Conservation (phyloP, 2,329 filamentous ascomycete species). For the Colletotrichum noveboracense region DNA sequence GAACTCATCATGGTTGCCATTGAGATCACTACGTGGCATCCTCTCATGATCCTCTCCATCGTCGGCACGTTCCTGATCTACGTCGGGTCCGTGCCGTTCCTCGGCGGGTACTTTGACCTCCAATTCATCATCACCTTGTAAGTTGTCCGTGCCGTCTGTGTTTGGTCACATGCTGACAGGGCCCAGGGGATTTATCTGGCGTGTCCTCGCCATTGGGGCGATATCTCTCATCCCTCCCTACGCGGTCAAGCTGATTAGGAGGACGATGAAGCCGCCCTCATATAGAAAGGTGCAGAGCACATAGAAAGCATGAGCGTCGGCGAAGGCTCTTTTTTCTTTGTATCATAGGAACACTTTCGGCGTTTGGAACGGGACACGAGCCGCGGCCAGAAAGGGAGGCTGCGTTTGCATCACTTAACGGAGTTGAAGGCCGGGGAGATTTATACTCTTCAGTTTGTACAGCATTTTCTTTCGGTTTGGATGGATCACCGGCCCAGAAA, state of each 20-base stretch:
- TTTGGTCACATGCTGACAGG: background rate
- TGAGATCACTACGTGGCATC: conserved; percentile 96
- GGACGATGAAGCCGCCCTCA: conserved; percentile 88
- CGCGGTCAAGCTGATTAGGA: conserved; percentile 81
- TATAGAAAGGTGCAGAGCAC: conserved; percentile 90
- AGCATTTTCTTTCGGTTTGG: conserved; percentile 13
- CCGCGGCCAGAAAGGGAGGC: background rate
- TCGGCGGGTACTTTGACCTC: conserved; percentile 90
- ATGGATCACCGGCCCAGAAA: background rate
- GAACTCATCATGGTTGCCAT: conserved; percentile 97
- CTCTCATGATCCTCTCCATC: conserved; percentile 85
- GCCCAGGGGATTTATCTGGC: conserved; percentile 82
- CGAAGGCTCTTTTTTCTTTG: background rate
- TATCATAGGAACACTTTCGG: background rate
- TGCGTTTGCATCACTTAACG: conserved; percentile 14
- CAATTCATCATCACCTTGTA: conserved; percentile 74
- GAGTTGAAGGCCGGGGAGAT: background rate
- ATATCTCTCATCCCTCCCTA: conserved; percentile 88
- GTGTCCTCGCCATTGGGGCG: conserved; percentile 78
- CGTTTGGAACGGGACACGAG: background rate
- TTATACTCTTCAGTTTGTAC: background rate
- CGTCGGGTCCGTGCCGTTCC: conserved; percentile 81
- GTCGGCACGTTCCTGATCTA: conserved; percentile 84
- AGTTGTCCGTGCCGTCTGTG: conserved; percentile 32
- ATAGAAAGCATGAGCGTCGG: conserved; percentile 33